Base-by-base conservation (phyloP, 352 stramenopile genomes). In the Phytophthora megakarya region DNA sequence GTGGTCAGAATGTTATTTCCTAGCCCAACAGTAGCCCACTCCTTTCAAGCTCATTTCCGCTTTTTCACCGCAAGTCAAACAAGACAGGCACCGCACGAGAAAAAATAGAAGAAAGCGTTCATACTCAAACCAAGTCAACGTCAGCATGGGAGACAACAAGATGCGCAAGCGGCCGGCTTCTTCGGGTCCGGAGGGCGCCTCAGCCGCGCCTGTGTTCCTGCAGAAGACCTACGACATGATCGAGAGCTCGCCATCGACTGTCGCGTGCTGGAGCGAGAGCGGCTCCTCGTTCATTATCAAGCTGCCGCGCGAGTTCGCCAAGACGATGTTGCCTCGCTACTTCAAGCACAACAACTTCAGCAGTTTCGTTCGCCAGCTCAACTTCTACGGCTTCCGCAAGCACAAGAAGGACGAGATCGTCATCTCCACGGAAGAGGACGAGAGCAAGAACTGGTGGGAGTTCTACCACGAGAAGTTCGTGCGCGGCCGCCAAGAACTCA, bases 281-380 rank as follows among this genome's bases (percentile, higher is more conserved):
- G 92, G 91, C 9, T 71, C 83, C 21, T 96, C 88, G 58, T 97
- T 98, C 59, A 86, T 98, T 35, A 94, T 97, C 70, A 97, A 97
- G 74, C 76, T 93, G 53, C 89, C 91, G 53, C 88, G 93, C 49
- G 89, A 96, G 76, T 97, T 98, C 73, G 89, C 92, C 11, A 90
- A 90, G 64, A 83, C 81, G 30, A 94, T 97, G 67, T 85, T 98
- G 13, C 92, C 92, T 16, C 80, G 84, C 59, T 98, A 97, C 78
- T 98, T 98, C 65, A 98, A 97, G 81, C 92, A 98, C 88, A 96
- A 95, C 72, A 98, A 98, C 70, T 97, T 98, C 63, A 94, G 87
- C 59, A 94, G 80, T 49, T 98, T 98, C 72, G 90, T 98, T 72
- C 86, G 92, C 16, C 92, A 98, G 67, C 81, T 98, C 45, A 98